Base-by-base conservation (phyloP, 1,284 basidiomycete genomes). In the Takashimella tepidaria region DNA sequence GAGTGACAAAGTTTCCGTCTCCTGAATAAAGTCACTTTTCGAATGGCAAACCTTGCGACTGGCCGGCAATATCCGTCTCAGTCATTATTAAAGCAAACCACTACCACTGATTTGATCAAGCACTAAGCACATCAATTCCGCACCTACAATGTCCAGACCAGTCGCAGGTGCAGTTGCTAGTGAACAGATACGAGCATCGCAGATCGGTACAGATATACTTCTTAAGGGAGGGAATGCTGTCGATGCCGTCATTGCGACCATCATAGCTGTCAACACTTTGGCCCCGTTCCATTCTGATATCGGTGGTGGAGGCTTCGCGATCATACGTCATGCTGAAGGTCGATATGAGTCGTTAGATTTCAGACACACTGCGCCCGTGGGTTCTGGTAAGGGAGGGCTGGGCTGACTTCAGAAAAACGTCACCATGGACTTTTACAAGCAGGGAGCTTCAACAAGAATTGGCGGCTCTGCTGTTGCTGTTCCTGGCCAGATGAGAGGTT, bases 251-350 rank as follows among this genome's bases (percentile, higher is more conserved):
- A 61, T 69, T 24, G 77, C 80, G 4, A 63, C 67, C 6, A 51
- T 71, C 2, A 61, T 83, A 23, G 79, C 80, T 3, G 67, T 77
- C 10, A 78, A 79, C n/a, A 77, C 78, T 41, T 69, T 74, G 16
- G 76, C 79, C 62, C 74, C 82, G 26, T 81, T 81, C 4, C 79
- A 82, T 59, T 82, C 57, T 4, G 68, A 66, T 44, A 50, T 71
- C 10, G 69, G 69, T 13, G 69, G 69, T 0, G 67, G 66, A 3
- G 69, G 69, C 13, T 71, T 71, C 42, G 69, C 63, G 3, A 45
- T 71, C 20, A 49, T 71, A 1, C 48, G 62, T 19, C 53, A 42
- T 2, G 19, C 41, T 0, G 44, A 53, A 5, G 63, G 60, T 4
- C 49, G 41, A 5, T 58, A 60, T 47, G 49, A 67, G n/a, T 52